These are phyloP conservation scores for Ganoderma boninense DNA, from an alignment of 1,284 basidiomycete genomes.

Conservation along the genomic window DNA sequence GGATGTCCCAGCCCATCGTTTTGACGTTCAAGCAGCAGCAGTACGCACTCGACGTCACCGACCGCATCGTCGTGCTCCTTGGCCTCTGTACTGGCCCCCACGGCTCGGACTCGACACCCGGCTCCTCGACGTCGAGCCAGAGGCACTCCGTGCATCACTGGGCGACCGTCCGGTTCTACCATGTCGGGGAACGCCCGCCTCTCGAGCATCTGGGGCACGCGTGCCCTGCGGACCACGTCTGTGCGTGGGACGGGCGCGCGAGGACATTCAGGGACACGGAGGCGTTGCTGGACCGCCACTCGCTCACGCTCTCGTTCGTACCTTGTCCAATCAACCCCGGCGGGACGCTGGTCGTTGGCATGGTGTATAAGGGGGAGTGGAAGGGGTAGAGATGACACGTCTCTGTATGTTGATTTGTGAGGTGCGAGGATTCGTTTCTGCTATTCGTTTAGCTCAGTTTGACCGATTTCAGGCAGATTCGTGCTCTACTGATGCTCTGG, in stretches of 20 bases:
- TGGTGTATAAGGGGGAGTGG: not conserved
- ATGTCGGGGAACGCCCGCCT: not conserved
- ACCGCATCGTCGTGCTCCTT: conserved; percentile 4
- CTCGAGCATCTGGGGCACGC: not conserved
- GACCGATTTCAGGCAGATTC: not conserved
- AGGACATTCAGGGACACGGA: not conserved
- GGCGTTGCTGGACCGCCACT: not conserved
- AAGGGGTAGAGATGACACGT: not conserved
- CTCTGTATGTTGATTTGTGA: not conserved
- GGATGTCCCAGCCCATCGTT: not conserved
- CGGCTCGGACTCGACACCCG: not conserved
- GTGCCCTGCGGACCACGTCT: not conserved
- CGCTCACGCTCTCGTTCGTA: not conserved
- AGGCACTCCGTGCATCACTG: not conserved
- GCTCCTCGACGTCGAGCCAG: not conserved
- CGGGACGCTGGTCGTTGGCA: not conserved
- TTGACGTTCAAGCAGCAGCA: not conserved
- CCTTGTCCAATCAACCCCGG: not conserved
- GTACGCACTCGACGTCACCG: not conserved
- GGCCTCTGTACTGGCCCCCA: not conserved
- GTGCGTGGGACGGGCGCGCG: not conserved
- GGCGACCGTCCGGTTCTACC: not conserved
- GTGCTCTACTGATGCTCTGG: too few relatives aligned
- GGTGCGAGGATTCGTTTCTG: not conserved
- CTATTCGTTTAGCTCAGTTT: not conserved